Evolutionary conservation across 2,329 filamentous ascomycete genomes (phyloP), one percentile per base, ranked within the genome.

Genomic region (Aspergillus calidoustus): DNA sequence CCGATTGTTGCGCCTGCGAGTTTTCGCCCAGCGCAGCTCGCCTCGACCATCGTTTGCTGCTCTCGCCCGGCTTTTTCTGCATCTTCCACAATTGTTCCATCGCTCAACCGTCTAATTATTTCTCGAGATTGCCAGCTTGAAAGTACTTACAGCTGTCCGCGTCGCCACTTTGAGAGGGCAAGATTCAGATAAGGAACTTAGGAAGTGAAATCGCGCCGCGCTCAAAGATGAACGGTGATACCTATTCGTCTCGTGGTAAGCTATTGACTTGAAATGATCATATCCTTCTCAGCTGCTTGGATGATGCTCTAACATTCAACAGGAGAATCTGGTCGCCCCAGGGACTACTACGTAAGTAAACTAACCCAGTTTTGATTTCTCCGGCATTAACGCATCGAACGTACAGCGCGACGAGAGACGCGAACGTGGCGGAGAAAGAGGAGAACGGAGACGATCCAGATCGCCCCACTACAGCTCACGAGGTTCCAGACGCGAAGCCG

Each of bases 151-250:
- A 38, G 31, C 43, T 53, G 8, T 38, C 46, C 38, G 43, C 31
- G 23, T 57, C 47, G 54, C 59, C 59, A 49, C 47, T 25, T 54
- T 13, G 47, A 28, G 25, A 47, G 44, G 23, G 25, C 28, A 23
- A 43, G 44, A 52, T 57, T 50, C 61, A 55, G 31, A 53, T 59
- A 44, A 54, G 49, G 53, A 58, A 54, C 54, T 44, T 23, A 17
- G 28, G 46, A 61, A 62, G 63, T 58, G 60, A 65, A 66, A 69
- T 59, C 56, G 59, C 48, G 55, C 59, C 65, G 25, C 69, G 70
- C 68, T 67, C 72, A 87, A 87, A 64, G 63, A 95, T 95, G 91
- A 94, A 94, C 89, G 91, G 91, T 75, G 91, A 94, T 77, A 89
- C 84, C 77, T 94, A 93, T 79, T 87, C 88, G 74, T 88, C 90